phyloP scores from a whole-genome alignment of 2,329 filamentous ascomycete genomes.

The Aspergillus fijiensis region DNA sequence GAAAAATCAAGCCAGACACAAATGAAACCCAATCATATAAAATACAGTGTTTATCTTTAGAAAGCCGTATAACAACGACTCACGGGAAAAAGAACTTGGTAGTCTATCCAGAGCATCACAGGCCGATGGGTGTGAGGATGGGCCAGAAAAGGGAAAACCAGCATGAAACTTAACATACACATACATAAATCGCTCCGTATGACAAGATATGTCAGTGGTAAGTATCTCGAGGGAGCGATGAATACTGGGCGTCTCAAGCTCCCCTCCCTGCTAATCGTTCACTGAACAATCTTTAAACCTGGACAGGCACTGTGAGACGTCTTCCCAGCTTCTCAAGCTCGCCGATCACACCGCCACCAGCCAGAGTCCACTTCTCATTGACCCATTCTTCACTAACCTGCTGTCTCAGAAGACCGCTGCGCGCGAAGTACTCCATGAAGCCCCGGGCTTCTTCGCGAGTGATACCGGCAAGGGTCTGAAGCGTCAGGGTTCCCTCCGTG shows the following conservation, averaged over 20 bases:
- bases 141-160: not conserved
- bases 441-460: constrained; percentile 71
- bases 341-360: constrained; percentile 77
- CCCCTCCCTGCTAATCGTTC: not conserved
- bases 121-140: not conserved
- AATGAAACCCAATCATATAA: constrained; percentile 25
- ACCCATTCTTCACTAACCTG: constrained; percentile 70
- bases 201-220: not conserved
- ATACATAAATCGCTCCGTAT: not conserved
- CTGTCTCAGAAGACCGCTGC: constrained; percentile 73
- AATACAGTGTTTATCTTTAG: constrained; percentile 29
- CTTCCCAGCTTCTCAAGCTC: constrained; percentile 74
- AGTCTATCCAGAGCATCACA: not conserved
- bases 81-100: not conserved
- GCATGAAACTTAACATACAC: not conserved
- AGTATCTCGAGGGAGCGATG: not conserved
- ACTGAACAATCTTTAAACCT: not conserved
- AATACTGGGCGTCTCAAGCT: not conserved
- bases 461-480: constrained; percentile 64
- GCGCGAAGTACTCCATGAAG: constrained; percentile 91
- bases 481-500: constrained; percentile 41
- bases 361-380: constrained; percentile 78
- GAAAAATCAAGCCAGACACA: constrained; percentile 16
- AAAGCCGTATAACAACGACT: constrained; percentile 25
- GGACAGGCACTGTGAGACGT: constrained; percentile 38